A percentile compares a stretch with the other conserved stretches of the same genome.
phyloP scores from a whole-genome alignment of 305 asterid genomes.

The Solanum hybrid region DNA sequence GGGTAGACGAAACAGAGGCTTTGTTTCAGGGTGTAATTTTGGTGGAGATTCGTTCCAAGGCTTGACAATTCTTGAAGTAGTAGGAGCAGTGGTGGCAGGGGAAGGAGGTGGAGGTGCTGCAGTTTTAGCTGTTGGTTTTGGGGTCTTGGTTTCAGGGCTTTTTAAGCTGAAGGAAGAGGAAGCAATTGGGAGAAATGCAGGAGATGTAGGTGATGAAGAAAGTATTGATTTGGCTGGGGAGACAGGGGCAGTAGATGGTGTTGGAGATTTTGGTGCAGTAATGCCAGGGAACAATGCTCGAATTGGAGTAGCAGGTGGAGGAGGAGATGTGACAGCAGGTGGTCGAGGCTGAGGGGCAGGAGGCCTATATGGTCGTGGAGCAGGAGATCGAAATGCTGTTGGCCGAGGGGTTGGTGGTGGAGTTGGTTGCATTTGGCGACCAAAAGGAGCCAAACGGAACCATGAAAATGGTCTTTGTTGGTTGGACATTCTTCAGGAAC shows the following conservation, averaged over 20 bases:
- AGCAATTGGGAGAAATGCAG: not conserved
- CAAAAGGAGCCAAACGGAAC: slow-evolving; percentile 5
- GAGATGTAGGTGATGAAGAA: slow-evolving; percentile 5
- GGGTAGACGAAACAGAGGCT: slow-evolving; percentile 17
- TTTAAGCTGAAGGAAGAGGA: not conserved
- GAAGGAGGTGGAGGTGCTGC: not conserved
- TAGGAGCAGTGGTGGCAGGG: not conserved
- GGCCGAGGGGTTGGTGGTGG: slow-evolving; percentile 15
- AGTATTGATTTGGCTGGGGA: not conserved
- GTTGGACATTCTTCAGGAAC: slow-evolving; percentile 3
- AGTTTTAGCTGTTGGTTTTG: not conserved
- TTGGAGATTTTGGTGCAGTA: not conserved
- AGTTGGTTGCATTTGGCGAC: slow-evolving; percentile 19
- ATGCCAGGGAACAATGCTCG: slow-evolving; percentile 3
- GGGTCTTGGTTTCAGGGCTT: slow-evolving; percentile 13
- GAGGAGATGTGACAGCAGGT: slow-evolving; percentile 9
- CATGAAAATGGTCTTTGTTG: slow-evolving; percentile 5
- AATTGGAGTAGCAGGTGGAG: slow-evolving; percentile 2
- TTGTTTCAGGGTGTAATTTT: slow-evolving; percentile 21
- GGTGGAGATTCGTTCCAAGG: slow-evolving; percentile 19
- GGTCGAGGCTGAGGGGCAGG: slow-evolving; percentile 16
- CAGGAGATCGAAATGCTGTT: slow-evolving; percentile 5
- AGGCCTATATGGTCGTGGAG: slow-evolving; percentile 22
- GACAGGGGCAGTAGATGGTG: not conserved
- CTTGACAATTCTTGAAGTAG: slow-evolving; percentile 25